Base-by-base conservation (phyloP, 148 eudicot genomes). In the Chenopodium album region DNA sequence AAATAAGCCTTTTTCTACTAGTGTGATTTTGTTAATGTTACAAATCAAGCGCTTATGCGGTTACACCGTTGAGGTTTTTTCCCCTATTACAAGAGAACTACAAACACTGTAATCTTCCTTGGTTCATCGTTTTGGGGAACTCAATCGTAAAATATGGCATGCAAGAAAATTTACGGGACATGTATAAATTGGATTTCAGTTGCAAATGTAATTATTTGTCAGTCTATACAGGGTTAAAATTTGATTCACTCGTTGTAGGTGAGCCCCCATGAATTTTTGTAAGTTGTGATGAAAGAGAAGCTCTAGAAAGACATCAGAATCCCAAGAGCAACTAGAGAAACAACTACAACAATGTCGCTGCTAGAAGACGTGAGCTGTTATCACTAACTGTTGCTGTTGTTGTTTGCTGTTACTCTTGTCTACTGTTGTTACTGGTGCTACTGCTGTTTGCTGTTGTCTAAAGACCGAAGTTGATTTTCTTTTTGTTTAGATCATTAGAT, bases 181-280 rank as follows among this genome's bases (percentile, higher is more conserved):
- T 95, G 98, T 96, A 72, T 46, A 46, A 46, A 46, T 46, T 8
- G 1, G 9, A 46, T 2, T 46, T 8, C 12, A 67, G 47, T 29
- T 29, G 77, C 84, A 17, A 4, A 64, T 63, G 16, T 44, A 80
- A 78, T 82, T 13, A 17, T 22, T 50, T 16, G 3, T 13, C 32
- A 3, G 22, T 11, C 37, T 32, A 59, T 65, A 44, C 41, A 16
- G 22, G 50, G n/a, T 48, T 32, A 44, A 80, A 34, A n/a, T 66
- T 54, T 73, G 60, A 71, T 84, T 78, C 65, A 26, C 0, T 63
- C 32, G 69, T 78, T 86, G 85, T 90, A 96, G 99, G 99, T 96
- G 79, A 96, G 99, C 80, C 97, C 98, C 44, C 99, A 96, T 78
- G 99, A 96, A 81, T 96, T 96, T 87, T 86, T 96, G 85, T 98